These are phyloP conservation scores for Seiridium cupressi DNA, from an alignment of 2,329 filamentous ascomycete species.

Conservation along the genomic window DNA sequence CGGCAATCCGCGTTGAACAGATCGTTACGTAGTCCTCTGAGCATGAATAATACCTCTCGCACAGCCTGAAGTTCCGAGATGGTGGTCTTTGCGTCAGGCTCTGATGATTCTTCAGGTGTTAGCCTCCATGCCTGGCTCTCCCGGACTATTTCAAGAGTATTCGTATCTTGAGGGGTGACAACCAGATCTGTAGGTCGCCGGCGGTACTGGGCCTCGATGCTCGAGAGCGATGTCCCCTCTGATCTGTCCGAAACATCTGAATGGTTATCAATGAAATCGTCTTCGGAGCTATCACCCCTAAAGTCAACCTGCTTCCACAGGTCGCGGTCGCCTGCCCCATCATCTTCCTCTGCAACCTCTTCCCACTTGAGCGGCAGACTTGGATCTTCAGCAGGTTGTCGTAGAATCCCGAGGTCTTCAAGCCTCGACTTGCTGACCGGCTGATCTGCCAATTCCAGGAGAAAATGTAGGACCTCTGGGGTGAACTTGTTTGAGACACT, in stretches of 20 bases:
- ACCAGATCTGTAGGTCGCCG: conserved; percentile 32
- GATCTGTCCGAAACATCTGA: conserved; percentile 33
- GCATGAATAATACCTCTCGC: conserved; percentile 81
- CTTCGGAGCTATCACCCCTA: conserved; percentile 63
- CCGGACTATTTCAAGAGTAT: conserved; percentile 34
- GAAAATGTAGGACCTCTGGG: conserved; percentile 75
- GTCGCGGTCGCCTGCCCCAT: conserved; percentile 63
- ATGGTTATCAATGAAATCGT: conserved; percentile 43
- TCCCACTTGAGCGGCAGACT: conserved; percentile 67
- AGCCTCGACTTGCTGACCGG: conserved; percentile 70
- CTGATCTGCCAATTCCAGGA: conserved; percentile 79
- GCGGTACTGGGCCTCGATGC: conserved; percentile 24
- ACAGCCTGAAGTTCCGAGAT: conserved; percentile 72
- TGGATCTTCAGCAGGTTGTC: conserved; percentile 39
- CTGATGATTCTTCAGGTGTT: background rate
- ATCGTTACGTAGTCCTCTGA: conserved; percentile 73
- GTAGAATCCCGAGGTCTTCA: conserved; percentile 57
- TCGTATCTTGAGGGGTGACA: conserved; percentile 30
- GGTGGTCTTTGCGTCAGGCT: conserved; percentile 26
- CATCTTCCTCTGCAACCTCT: conserved; percentile 74
- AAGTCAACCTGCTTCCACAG: conserved; percentile 72
- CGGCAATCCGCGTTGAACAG: conserved; percentile 55
- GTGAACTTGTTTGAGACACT: conserved; percentile 59
- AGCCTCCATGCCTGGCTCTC: conserved; percentile 47
- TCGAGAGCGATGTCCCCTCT: conserved; percentile 34